Percentiles rank a stretch among this genome's conserved stretches.
phyloP scores from a whole-genome alignment of 805 yeast species.

The Kurtzmaniella fragi region DNA sequence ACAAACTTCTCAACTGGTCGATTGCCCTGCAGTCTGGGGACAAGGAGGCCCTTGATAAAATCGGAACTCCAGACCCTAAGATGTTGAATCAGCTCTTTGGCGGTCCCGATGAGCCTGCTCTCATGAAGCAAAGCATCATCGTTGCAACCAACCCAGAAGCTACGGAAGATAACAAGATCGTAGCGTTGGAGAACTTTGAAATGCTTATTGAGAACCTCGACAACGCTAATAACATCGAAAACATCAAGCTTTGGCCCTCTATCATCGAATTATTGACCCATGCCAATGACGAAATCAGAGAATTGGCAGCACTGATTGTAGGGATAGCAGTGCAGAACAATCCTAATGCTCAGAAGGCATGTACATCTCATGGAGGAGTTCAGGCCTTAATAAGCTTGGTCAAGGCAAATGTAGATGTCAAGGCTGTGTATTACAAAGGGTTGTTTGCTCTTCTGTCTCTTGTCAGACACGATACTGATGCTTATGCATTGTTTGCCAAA shows the following conservation, averaged over 20 bases:
- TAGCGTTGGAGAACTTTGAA: conserved; percentile 86
- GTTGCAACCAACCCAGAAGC: conserved; percentile 57
- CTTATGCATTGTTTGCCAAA: conserved; percentile 50
- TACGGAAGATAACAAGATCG: conserved; percentile 56
- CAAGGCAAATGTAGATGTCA: conserved; percentile 34
- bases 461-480: conserved; percentile 61
- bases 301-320: conserved; percentile 64
- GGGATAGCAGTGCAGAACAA: conserved; percentile 95
- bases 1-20: conserved; percentile 89
- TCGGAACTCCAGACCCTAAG: conserved; percentile 76
- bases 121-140: conserved; percentile 74
- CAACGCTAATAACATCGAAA: conserved; percentile 89
- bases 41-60: conserved; percentile 56
- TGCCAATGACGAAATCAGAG: conserved; percentile 40
- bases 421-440: conserved; percentile 51
- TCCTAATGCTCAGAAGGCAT: conserved; percentile 64
- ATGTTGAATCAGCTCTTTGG: conserved; percentile 70
- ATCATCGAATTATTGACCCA: conserved; percentile 48
- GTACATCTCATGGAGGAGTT: conserved; percentile 47
- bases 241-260: conserved; percentile 74
- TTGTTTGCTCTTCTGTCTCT: conserved; percentile 73
- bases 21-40: conserved; percentile 72
- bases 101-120: conserved; percentile 80
- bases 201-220: conserved; percentile 91
- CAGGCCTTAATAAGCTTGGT: conserved; percentile 14